Evolutionary conservation across 306 rosid species (phyloP).

Genomic region (Sophora flavescens): DNA sequence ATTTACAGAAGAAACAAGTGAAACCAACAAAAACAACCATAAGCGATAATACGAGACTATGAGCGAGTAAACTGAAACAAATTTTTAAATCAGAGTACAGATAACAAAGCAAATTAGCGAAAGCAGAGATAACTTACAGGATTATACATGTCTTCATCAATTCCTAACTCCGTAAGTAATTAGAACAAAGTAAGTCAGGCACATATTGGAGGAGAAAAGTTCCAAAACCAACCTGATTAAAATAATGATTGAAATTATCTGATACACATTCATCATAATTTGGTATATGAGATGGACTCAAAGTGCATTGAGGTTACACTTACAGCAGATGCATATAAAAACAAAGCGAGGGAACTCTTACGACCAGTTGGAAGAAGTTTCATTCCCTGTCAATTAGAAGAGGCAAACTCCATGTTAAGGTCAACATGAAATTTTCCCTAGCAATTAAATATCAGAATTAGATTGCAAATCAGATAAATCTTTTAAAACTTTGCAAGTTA

Average conservation of each 20-base stretch:
- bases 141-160: conserved; percentile 87
- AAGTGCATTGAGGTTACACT: conserved; percentile 50
- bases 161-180: conserved; percentile 74
- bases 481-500: not conserved
- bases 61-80: not conserved
- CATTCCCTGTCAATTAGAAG: conserved; percentile 80
- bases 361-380: conserved; percentile 97
- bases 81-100: conserved; percentile 11
- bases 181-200: conserved; percentile 71
- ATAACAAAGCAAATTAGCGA: conserved; percentile 44
- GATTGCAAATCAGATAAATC: conserved; percentile 16
- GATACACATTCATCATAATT: conserved; percentile 36
- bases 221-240: conserved; percentile 80
- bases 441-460: conserved; percentile 31
- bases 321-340: conserved; percentile 80
- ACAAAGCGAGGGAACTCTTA: conserved; percentile 77
- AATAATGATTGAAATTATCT: conserved; percentile 42
- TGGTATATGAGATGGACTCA: conserved; percentile 21
- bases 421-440: conserved; percentile 17
- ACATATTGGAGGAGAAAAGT: conserved; percentile 78
- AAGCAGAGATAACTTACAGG: conserved; percentile 81
- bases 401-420: conserved; percentile 38
- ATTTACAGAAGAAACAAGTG: conserved; percentile 21
- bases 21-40: conserved; percentile 32
- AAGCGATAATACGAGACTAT: conserved; percentile 39